Base-by-base conservation (phyloP, 495 filamentous ascomycete genomes). In the Podospora fimiseda region DNA sequence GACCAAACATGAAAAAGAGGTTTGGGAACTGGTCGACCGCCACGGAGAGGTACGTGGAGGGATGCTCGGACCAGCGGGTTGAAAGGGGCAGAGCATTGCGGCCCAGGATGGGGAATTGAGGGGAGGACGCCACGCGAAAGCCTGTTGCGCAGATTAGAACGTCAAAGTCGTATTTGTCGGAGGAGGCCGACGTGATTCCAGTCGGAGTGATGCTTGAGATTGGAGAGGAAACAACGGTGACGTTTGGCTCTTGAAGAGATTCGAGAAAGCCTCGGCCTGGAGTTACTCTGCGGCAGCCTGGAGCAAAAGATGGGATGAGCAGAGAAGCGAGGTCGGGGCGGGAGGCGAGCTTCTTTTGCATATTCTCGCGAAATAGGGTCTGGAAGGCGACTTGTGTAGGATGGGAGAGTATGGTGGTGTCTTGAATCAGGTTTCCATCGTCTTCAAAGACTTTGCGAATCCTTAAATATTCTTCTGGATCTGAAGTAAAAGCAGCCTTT, bases 181-280 rank as follows among this genome's bases (percentile, higher is more conserved):
- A 75, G 14, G 77, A 72, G 24, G 68, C 66, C 3, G 77, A 74
- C 11, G 69, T 55, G 37, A 82, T 71, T 0, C 80, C 79, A 0
- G 63, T 74, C 5, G 66, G 51, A 0, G 79, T 83, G 54, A 87
- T 73, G 14, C 60, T 56, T 2, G 70, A 48, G 60, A 88, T 87
- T 3, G 62, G 63, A 0, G 74, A 71, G 13, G 70, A 70, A 51
- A 87, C 73, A 43, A 82, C 82, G 43, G 71, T 68, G 11, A 87
- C 83, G 54, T 88, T 88, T 16, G 73, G 67, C 53, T 83, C 70
- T 3, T 73, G 67, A 1, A 89, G 68, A 3, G 85, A 77, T 53
- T 88, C 84, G 8, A 90, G 79, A 60, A 88, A 89, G 0, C 85
- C 86, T 3, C 76, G 80, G 0, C 85, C 86, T 0, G 85, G 85